phyloP scores from a whole-genome alignment of 106 monocot species.

The Allium fistulosum region DNA sequence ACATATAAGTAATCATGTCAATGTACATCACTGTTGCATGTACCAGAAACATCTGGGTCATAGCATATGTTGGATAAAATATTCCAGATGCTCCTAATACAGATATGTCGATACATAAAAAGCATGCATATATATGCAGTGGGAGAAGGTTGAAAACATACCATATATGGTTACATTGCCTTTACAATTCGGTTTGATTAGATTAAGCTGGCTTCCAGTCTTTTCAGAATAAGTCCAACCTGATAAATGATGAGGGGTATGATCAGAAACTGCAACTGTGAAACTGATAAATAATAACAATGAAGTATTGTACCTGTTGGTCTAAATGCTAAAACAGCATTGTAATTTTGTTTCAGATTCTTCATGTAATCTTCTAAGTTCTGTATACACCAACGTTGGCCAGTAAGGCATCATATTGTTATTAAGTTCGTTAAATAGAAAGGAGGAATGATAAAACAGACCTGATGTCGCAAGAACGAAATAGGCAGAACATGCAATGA shows the following conservation, averaged over 20 bases:
- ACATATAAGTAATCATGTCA: no score
- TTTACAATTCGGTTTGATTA: conserved; percentile 44
- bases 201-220: conserved; percentile 42
- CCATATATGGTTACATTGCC: conserved; percentile 58
- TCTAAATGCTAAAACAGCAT: conserved; percentile 58
- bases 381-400: conserved; percentile 12
- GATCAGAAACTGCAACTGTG: neutral
- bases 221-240: conserved; percentile 70
- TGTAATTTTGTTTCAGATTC: conserved; percentile 32
- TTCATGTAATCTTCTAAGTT: conserved; percentile 45
- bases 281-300: neutral
- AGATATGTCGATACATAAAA: no score
- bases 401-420: neutral
- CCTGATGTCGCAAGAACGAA: conserved; percentile 46
- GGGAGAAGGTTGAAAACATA: conserved; percentile 7
- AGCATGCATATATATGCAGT: no score
- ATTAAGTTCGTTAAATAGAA: neutral
- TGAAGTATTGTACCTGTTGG: conserved; percentile 44
- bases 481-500: conserved; percentile 61
- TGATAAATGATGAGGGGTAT: conserved; percentile 11
- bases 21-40: no score
- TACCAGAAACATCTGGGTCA: no score
- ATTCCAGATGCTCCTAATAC: no score
- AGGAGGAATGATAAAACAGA: conserved; percentile 13
- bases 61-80: no score